Evolutionary conservation across 2,329 filamentous ascomycete species (phyloP), one percentile per base, ranked within the genome.

Genomic region (Colletotrichum sojae): DNA sequence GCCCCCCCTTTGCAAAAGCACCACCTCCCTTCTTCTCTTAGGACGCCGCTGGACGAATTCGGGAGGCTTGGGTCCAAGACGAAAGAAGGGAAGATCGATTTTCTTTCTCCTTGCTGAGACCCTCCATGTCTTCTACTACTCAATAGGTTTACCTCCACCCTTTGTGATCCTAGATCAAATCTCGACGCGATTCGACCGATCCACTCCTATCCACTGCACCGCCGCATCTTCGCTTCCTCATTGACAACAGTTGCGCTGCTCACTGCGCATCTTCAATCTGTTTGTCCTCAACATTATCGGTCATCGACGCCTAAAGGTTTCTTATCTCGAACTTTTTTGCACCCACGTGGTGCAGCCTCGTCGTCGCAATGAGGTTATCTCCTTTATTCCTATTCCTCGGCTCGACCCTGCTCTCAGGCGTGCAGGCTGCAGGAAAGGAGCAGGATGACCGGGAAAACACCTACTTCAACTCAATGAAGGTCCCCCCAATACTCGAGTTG

Each of bases 401-500:
- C 78, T 81, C 81, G 40, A 79, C 81, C 60, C 78, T 79, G 56
- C 73, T 84, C 54, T 82, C 82, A 58, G 76, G 79, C 55, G 81
- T 82, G 48, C 78, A 83, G 54, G 31, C 79, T 78, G 10, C 82
- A 80, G 45, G 78, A 82, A 10, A 79, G 81, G 63, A 75, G 74
- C 40, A 76, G 76, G 57, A 76, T 39, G 80, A 84, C 6, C 62
- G 67, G 22, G 67, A 61, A 71, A 79, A 78, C 70, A 92, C 90
- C 36, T 83, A 82, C 48, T 94, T 94, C 82, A 91, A 94, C 76
- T 88, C 84, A 71, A 84, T 91, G 74, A 83, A 83, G 46, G 91
- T 94, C 45, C 91, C 92, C 43, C 88, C 90, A 5, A 81, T 92
- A 75, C 79, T 86, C 51, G 87, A 91, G 75, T 76, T 94, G 70